These are phyloP conservation scores for Colletotrichum chrysophilum DNA, from an alignment of 2,329 filamentous ascomycete species.

Conservation along the genomic window DNA sequence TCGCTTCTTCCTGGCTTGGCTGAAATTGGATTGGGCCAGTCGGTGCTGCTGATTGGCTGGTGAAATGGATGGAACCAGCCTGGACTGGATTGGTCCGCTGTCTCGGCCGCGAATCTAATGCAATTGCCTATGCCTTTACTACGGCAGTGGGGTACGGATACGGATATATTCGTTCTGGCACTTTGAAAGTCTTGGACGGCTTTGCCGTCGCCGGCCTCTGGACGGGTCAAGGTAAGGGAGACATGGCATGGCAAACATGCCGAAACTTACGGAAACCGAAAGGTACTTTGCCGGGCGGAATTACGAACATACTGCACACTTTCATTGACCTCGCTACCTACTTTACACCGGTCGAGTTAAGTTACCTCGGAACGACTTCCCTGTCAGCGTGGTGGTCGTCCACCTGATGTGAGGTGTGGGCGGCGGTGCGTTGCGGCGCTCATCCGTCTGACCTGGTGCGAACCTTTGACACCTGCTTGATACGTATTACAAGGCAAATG, in stretches of 20 bases:
- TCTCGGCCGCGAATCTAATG: neutral
- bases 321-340: neutral
- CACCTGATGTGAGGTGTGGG: neutral
- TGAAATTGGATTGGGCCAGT: neutral
- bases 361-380: neutral
- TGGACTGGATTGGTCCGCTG: neutral
- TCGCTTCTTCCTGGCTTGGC: neutral
- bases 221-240: neutral
- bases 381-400: neutral
- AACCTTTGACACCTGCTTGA: neutral
- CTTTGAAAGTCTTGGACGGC: neutral
- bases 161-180: neutral
- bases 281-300: neutral
- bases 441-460: neutral
- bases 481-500: slow-evolving; percentile 11
- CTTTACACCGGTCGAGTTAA: neutral
- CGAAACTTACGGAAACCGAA: neutral
- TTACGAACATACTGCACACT: neutral
- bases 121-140: neutral
- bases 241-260: neutral
- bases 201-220: neutral
- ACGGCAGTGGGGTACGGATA: neutral
- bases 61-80: neutral
- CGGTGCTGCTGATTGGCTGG: neutral
- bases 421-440: neutral